Evolutionary conservation across 169 alveolate genomes (phyloP).

Genomic region (Cryptosporidium sp.): DNA sequence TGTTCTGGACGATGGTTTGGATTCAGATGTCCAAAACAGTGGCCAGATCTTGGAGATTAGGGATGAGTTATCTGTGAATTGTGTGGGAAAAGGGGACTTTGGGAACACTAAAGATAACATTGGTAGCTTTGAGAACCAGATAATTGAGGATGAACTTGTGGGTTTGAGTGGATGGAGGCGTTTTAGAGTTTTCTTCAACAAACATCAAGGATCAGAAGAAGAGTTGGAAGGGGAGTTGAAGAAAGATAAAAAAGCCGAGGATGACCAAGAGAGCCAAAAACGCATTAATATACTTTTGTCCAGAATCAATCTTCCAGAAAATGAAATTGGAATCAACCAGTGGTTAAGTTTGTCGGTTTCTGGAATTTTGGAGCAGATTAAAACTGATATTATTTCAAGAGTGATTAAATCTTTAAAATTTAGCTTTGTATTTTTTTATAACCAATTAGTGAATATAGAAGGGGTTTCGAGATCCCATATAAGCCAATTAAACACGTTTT

Average conservation of each 20-base stretch:
- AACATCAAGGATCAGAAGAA: not conserved
- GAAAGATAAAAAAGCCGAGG: not conserved
- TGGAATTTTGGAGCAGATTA: constrained; percentile 16
- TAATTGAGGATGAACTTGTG: constrained; percentile 28
- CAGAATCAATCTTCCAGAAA: constrained; percentile 23
- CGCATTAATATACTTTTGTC: constrained; percentile 12
- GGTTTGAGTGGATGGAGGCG: constrained; percentile 56
- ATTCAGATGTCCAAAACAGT: not conserved
- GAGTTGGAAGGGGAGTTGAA: not conserved
- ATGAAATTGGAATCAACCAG: constrained; percentile 20
- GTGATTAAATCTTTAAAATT: constrained; percentile 28
- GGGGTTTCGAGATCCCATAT: constrained; percentile 53
- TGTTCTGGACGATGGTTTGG: not conserved
- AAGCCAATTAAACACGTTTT: constrained; percentile 4
- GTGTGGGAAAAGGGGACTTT: not conserved
- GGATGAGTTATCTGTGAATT: not conserved
- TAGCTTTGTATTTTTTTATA: constrained; percentile 52
- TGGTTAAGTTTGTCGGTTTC: constrained; percentile 9
- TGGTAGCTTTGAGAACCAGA: not conserved
- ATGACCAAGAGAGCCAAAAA: not conserved
- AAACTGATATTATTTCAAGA: constrained; percentile 34
- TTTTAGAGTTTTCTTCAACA: not conserved
- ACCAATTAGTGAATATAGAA: not conserved
- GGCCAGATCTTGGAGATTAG: not conserved
- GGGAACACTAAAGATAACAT: not conserved